These are phyloP conservation scores for Cicer chorassanicum DNA, from an alignment of 306 rosid genomes.

Conservation along the genomic window DNA sequence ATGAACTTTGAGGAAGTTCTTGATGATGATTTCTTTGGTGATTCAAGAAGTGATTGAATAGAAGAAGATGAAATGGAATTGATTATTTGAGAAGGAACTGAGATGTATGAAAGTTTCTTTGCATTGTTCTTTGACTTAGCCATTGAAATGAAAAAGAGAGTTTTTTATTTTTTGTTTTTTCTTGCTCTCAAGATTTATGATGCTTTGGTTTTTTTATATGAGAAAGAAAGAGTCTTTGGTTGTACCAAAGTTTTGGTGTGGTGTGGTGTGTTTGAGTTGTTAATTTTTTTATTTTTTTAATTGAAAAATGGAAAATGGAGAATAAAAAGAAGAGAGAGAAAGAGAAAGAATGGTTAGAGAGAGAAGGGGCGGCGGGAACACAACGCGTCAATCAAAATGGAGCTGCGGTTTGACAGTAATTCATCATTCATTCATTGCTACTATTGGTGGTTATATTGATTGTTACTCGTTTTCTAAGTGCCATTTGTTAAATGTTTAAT, in stretches of 20 bases:
- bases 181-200: background rate
- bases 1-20: constrained; percentile 40
- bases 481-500: background rate
- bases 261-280: background rate
- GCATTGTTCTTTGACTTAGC: constrained; percentile 69
- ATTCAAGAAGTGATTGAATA: constrained; percentile 61
- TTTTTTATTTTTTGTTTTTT: background rate
- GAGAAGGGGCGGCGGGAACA: constrained; percentile 63
- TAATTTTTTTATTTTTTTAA: background rate
- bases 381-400: constrained; percentile 53
- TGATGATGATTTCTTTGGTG: constrained; percentile 77
- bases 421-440: background rate
- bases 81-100: constrained; percentile 93
- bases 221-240: background rate
- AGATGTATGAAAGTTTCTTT: constrained; percentile 77
- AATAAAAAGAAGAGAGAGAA: constrained; percentile 31
- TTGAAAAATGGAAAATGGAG: background rate
- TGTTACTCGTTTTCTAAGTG: constrained; percentile 7
- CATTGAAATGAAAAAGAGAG: constrained; percentile 35
- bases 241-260: constrained; percentile 30
- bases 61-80: constrained; percentile 81
- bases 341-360: constrained; percentile 18
- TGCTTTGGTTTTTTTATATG: constrained; percentile 31
- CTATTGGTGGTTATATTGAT: background rate
- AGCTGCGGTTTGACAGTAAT: constrained; percentile 9